These are phyloP conservation scores for Solanum virginianum DNA, from an alignment of 257 asterid genomes.

Conservation along the genomic window DNA sequence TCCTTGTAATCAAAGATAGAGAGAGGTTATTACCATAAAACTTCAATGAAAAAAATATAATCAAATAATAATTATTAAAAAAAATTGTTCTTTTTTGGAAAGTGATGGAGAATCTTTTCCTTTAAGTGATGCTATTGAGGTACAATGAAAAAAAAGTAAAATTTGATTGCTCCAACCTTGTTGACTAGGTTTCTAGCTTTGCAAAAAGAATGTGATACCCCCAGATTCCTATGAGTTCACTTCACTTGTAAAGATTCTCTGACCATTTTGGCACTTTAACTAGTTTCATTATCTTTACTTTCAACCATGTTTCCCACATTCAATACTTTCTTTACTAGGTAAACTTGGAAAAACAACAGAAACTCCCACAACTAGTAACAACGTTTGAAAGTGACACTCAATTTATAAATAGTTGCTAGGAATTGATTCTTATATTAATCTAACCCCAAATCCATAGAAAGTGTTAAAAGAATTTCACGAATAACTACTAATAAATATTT, in stretches of 20 bases:
- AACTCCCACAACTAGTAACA: neutral
- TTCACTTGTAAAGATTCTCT: constrained; percentile 3
- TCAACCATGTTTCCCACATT: neutral
- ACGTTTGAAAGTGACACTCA: neutral
- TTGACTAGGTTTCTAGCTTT: neutral
- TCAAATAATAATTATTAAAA: neutral
- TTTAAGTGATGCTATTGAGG: neutral
- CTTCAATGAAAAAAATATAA: neutral
- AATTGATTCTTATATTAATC: neutral
- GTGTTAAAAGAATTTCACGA: neutral
- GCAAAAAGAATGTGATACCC: constrained; percentile 6
- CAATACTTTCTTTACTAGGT: constrained; percentile 2
- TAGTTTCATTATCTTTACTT: neutral
- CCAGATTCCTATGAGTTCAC: neutral
- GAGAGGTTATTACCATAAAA: neutral
- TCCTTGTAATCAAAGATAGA: no score
- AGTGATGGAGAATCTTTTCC: neutral
- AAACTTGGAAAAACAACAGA: neutral
- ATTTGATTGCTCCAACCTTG: neutral
- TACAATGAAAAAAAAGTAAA: neutral
- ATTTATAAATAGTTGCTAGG: neutral
- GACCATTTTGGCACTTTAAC: neutral
- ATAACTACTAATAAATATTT: no score
- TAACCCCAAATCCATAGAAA: neutral
- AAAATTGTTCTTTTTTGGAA: neutral